Evolutionary conservation across 495 filamentous ascomycete species (phyloP).

Genomic region (Daldinia vernicosa): DNA sequence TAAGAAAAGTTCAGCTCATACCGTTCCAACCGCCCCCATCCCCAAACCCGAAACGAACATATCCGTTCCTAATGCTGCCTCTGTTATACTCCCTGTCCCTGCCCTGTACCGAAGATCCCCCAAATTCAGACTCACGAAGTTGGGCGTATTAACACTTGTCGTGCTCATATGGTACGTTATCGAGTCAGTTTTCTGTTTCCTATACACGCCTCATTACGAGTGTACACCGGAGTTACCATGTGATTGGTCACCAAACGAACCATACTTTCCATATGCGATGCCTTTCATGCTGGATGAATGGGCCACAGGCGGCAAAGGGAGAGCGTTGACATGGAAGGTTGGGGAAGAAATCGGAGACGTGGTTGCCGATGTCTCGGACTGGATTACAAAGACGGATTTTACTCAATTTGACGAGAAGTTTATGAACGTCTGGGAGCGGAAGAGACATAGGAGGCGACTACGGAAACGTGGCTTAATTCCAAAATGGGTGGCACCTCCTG

Average conservation of each 20-base stretch:
- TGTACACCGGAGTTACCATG: conserved; percentile 56
- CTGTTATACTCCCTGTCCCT: conserved; percentile 64
- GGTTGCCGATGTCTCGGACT: conserved; percentile 54
- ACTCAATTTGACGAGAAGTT: conserved; percentile 46
- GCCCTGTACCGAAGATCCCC: conserved; percentile 62
- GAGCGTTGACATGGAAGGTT: conserved; percentile 38
- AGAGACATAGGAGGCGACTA: conserved; percentile 53
- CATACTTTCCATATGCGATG: conserved; percentile 62
- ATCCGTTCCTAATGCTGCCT: conserved; percentile 39
- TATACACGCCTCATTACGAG: conserved; percentile 64
- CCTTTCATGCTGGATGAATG: conserved; percentile 66
- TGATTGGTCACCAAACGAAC: conserved; percentile 60
- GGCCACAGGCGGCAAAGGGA: conserved; percentile 57
- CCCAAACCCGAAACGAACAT: conserved; percentile 8
- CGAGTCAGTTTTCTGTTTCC: conserved; percentile 68
- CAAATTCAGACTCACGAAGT: conserved; percentile 61
- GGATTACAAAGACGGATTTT: conserved; percentile 51
- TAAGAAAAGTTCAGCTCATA: conserved; percentile 25
- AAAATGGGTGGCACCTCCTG: conserved; percentile 45
- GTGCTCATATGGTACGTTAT: conserved; percentile 64
- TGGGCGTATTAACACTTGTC: conserved; percentile 63
- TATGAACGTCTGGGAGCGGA: conserved; percentile 47
- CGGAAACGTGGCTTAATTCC: conserved; percentile 49
- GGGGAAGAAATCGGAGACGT: conserved; percentile 52
- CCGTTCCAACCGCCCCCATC: conserved; percentile 8